Evolutionary conservation across 768 basidiomycete genomes (phyloP).

Genomic region (Pilatotrama ljubarskyi): DNA sequence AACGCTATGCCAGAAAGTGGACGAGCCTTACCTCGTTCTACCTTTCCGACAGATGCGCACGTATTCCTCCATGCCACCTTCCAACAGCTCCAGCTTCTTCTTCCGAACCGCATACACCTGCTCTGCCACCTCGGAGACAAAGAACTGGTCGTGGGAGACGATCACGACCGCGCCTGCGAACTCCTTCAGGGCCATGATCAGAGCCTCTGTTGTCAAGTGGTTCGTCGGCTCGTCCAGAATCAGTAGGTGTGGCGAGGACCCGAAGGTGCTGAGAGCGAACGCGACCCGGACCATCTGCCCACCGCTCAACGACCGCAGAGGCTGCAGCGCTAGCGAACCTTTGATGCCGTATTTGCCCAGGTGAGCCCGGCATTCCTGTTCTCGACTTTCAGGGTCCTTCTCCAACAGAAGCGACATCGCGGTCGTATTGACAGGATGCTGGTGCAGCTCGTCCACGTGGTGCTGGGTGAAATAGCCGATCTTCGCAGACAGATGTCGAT

Average conservation of each 20-base stretch:
- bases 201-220: slow-evolving; percentile 95
- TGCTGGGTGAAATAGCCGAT: slow-evolving; percentile 28
- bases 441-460: slow-evolving; percentile 24
- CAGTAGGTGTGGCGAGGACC: slow-evolving; percentile 93
- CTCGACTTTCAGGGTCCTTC: slow-evolving; percentile 3
- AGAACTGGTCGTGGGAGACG: slow-evolving; percentile 97
- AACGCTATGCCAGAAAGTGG: too few relatives aligned
- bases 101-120: slow-evolving; percentile 92
- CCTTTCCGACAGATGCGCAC: slow-evolving; percentile 10
- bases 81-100: slow-evolving; percentile 70
- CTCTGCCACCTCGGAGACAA: slow-evolving; percentile 95
- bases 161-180: slow-evolving; percentile 98
- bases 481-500: slow-evolving; percentile 20
- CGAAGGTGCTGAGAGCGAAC: slow-evolving; percentile 83
- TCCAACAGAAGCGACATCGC: slow-evolving; percentile 12
- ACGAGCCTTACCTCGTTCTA: neutral
- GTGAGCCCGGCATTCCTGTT: slow-evolving; percentile 17
- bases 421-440: slow-evolving; percentile 7
- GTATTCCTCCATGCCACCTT: slow-evolving; percentile 19
- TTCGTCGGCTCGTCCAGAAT: slow-evolving; percentile 93
- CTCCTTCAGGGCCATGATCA: slow-evolving; percentile 95
- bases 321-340: slow-evolving; percentile 10
- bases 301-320: slow-evolving; percentile 89
- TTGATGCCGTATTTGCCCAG: slow-evolving; percentile 22
- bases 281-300: slow-evolving; percentile 99